A percentile compares a stretch with the other conserved stretches of the same genome.
Evolutionary conservation across 1,284 basidiomycete species (phyloP).

Genomic region (Mycosarcoma mackinlayi): DNA sequence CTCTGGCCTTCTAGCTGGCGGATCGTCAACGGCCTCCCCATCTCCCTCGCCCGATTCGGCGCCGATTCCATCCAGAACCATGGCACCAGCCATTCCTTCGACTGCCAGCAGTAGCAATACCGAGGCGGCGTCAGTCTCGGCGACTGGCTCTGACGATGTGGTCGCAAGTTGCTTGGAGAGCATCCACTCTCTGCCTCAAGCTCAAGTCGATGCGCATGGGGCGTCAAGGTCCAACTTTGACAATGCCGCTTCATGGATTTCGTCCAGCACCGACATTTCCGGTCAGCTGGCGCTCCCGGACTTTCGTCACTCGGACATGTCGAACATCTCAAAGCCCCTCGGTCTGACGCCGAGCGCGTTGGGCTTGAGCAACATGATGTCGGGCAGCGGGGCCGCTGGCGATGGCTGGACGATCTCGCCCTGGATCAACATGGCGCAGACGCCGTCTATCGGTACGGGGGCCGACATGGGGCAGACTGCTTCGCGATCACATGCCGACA

Average conservation of each 20-base stretch:
- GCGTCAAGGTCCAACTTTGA: slow-evolving; percentile 12
- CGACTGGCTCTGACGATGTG: slow-evolving; percentile 18
- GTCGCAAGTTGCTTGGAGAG: slow-evolving; percentile 44
- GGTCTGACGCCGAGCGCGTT: slow-evolving; percentile 38
- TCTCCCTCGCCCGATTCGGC: slow-evolving; percentile 18
- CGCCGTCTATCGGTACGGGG: slow-evolving; percentile 19
- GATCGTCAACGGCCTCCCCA: slow-evolving; percentile 2
- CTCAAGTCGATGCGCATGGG: background rate
- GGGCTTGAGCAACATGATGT: slow-evolving; percentile 21
- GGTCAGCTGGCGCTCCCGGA: slow-evolving; percentile 33
- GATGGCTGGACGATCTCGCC: slow-evolving; percentile 55
- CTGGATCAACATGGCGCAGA: slow-evolving; percentile 37
- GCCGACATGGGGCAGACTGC: slow-evolving; percentile 8
- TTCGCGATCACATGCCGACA: slow-evolving; percentile 9
- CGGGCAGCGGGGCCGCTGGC: slow-evolving; percentile 13
- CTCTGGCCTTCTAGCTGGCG: background rate
- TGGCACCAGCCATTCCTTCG: background rate
- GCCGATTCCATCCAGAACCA: slow-evolving; percentile 16
- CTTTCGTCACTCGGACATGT: slow-evolving; percentile 23
- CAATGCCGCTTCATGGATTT: slow-evolving; percentile 30
- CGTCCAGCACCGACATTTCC: slow-evolving; percentile 11
- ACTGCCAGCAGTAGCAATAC: background rate
- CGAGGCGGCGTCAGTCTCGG: background rate
- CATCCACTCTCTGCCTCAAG: slow-evolving; percentile 36
- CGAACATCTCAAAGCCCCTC: slow-evolving; percentile 25